Conservation (phyloP, 2,329 filamentous ascomycete genomes). For the Hymenoscyphus repandus region DNA sequence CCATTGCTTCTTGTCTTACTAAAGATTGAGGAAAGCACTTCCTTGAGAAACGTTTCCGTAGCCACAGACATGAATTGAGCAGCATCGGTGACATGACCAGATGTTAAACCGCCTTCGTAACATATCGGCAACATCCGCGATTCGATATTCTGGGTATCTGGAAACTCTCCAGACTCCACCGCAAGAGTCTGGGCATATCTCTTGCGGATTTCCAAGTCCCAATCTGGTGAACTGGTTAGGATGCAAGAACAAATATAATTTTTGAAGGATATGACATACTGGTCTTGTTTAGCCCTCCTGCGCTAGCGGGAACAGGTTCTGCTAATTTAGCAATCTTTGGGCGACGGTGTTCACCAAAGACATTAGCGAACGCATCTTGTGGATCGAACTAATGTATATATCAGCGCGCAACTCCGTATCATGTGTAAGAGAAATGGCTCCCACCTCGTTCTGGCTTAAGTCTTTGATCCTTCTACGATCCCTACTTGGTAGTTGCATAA, state of each 20-base stretch:
- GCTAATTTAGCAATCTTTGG: constrained; percentile 38
- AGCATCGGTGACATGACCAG: constrained; percentile 54
- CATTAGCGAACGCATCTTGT: constrained; percentile 27
- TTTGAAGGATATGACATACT: constrained; percentile 51
- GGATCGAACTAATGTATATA: constrained; percentile 26
- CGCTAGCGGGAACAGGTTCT: constrained; percentile 61
- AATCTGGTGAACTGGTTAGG: constrained; percentile 39
- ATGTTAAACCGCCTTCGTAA: constrained; percentile 58
- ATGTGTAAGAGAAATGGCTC: constrained; percentile 19
- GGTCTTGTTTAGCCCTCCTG: constrained; percentile 72
- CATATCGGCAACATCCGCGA: constrained; percentile 63
- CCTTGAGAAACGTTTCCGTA: constrained; percentile 63
- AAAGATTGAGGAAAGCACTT: constrained; percentile 58
- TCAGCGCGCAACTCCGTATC: neutral
- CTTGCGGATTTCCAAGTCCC: constrained; percentile 63
- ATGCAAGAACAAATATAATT: constrained; percentile 18
- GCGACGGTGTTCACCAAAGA: constrained; percentile 32
- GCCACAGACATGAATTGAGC: constrained; percentile 60
- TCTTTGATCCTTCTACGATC: constrained; percentile 65
- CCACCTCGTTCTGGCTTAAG: constrained; percentile 54
- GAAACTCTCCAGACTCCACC: constrained; percentile 64
- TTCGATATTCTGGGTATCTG: constrained; percentile 58
- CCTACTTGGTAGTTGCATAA: constrained; percentile 64
- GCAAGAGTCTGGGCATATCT: constrained; percentile 59
- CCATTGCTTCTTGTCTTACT: constrained; percentile 61